Base-by-base conservation (phyloP, 345 rosid genomes). In the Raphanus raphanistrum region DNA sequence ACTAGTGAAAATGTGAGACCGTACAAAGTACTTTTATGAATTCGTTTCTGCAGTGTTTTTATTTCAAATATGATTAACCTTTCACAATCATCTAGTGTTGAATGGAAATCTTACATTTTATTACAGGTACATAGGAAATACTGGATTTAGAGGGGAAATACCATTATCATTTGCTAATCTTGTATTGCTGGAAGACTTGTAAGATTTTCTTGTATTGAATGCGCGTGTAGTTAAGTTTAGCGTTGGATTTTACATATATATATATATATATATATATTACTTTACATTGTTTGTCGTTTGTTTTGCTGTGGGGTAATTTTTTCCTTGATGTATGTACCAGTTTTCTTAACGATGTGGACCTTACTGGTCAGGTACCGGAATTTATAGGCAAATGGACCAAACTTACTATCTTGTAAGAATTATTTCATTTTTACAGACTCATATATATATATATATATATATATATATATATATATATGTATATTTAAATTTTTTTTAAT, bases 1-100 rank as follows among this genome's bases (percentile, higher is more conserved):
- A 63, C 81, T 92, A 67, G 21, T 75, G 57, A 57, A 86, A 68
- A 35, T 92, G 97, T 92, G 83, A 86, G 91, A 83, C 52, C n/a
- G 50, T 43, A 43, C 50, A 43, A 32, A 35, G 38, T 35, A 6
- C 3, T 6, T 68, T 45, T 21, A 11, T 35, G 38, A 35, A 35
- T 35, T 35, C 38, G 38, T 35, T 38, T 38, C 45, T 38, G 45
- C 45, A 38, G 45, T 38, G 45, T 38, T 43, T 12, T 43, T 11
- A 43, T n/a, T 43, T 43, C 50, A 43, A 11, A 0, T 75, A 54
- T 16, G 26, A 43, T 3, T 43, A 43, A 43, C 15, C 15, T 11
- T 43, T 11, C 50, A 12, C 50, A 45, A 32, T 10, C 29, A 32
- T 59, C 3, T 59, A 52, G 41, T 63, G 10, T 7, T 36, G 13